Percentiles rank a stretch among this genome's conserved stretches.
phyloP scores from a whole-genome alignment of 305 asterid genomes.

The Fraxinus sp. region DNA sequence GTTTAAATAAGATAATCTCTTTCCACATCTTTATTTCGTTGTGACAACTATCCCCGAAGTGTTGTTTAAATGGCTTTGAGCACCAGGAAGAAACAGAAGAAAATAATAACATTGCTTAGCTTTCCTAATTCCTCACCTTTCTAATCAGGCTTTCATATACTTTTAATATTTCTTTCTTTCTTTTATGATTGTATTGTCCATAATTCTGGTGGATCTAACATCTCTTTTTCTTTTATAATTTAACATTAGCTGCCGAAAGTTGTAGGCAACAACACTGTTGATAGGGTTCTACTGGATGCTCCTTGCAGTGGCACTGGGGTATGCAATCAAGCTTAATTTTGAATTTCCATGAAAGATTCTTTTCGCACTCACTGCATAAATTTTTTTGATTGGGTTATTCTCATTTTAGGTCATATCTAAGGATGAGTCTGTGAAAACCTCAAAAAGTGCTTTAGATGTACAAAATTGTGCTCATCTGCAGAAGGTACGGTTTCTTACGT shows the following conservation, averaged over 20 bases:
- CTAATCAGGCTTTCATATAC: not conserved
- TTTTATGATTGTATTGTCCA: not conserved
- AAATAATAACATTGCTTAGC: not conserved
- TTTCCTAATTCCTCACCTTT: not conserved
- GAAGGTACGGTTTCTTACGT: constrained; percentile 52
- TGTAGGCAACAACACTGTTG: constrained; percentile 67
- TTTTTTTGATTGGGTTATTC: not conserved
- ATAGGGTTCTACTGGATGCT: constrained; percentile 93
- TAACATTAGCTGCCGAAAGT: constrained; percentile 78
- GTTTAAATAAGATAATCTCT: not conserved
- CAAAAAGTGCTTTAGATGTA: constrained; percentile 74
- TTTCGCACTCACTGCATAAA: not conserved
- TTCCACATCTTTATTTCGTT: not conserved
- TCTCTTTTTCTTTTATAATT: constrained; percentile 13
- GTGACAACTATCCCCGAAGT: not conserved
- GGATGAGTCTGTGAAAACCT: constrained; percentile 89
- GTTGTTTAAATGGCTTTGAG: not conserved
- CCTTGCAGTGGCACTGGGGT: constrained; percentile 99
- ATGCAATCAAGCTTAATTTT: constrained; percentile 28
- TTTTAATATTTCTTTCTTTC: not conserved
- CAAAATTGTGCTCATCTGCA: constrained; percentile 74
- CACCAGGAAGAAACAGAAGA: not conserved
- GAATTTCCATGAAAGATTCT: constrained; percentile 14
- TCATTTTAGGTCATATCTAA: constrained; percentile 64
- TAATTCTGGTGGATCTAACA: not conserved